These are phyloP conservation scores for Malus hybrid DNA, from an alignment of 331 rosid species.

Conservation along the genomic window DNA sequence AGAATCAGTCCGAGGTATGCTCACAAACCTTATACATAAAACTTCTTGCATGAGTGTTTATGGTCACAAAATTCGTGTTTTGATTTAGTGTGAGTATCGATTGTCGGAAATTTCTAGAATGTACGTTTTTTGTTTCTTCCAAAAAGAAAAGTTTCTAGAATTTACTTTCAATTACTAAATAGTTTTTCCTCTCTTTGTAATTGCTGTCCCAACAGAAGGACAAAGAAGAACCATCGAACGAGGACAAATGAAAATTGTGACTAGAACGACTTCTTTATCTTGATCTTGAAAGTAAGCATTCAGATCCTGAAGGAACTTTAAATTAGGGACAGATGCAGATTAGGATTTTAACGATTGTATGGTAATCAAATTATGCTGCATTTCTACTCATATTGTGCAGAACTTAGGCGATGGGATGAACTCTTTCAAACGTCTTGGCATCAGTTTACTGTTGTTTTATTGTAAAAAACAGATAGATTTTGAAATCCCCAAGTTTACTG, in stretches of 20 bases:
- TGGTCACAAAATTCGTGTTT: neutral
- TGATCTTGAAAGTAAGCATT: constrained; percentile 7
- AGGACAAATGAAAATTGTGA: constrained; percentile 41
- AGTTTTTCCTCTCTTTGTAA: neutral
- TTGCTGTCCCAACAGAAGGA: constrained; percentile 44
- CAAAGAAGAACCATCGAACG: constrained; percentile 52
- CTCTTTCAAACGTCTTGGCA: neutral
- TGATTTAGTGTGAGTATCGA: neutral
- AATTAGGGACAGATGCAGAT: neutral
- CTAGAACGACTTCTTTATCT: neutral
- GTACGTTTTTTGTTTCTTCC: neutral
- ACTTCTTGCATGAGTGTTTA: neutral
- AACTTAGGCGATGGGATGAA: neutral
- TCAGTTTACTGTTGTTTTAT: neutral
- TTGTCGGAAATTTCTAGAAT: neutral
- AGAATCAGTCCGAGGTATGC: constrained; percentile 66
- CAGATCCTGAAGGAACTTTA: neutral
- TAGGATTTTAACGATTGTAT: neutral
- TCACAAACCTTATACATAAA: neutral
- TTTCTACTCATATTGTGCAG: neutral
- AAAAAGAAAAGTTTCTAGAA: neutral
- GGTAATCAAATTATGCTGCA: neutral
- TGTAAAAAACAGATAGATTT: neutral
- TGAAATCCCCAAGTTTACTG: neutral
- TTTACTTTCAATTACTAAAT: neutral